Percentiles rank a stretch among this genome's conserved stretches.
phyloP scores from a whole-genome alignment of 1,284 basidiomycete species.

The Macrocystidia cucumis region DNA sequence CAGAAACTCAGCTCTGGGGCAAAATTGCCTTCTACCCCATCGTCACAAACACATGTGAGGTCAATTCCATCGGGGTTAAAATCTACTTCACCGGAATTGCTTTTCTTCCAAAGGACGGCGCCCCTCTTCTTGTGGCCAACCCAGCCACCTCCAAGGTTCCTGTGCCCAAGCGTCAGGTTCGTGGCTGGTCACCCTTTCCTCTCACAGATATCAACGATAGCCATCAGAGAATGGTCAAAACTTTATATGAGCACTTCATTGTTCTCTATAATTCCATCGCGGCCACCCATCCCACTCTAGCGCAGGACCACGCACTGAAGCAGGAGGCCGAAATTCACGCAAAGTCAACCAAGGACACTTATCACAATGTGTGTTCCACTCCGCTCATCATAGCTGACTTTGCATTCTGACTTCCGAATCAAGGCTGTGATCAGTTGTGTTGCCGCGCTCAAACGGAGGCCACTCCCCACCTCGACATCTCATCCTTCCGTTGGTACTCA shows the following conservation, averaged over 20 bases:
- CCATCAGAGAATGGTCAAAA: constrained; percentile 61
- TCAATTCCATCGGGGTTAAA: constrained; percentile 17
- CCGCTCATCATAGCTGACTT: constrained; percentile 18
- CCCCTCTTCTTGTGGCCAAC: constrained; percentile 58
- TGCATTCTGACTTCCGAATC: constrained; percentile 5
- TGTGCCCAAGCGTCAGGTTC: constrained; percentile 62
- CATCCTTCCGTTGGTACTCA: constrained; percentile 83
- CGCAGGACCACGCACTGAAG: constrained; percentile 65
- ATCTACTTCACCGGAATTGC: neutral
- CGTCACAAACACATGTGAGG: constrained; percentile 29
- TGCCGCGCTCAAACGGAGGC: constrained; percentile 66
- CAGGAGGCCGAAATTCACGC: constrained; percentile 75
- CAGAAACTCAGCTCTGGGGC: constrained; percentile 38
- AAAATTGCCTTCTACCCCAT: constrained; percentile 32
- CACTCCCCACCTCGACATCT: constrained; percentile 47
- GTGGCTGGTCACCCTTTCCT: constrained; percentile 14
- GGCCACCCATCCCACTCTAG: constrained; percentile 44
- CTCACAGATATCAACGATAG: constrained; percentile 19
- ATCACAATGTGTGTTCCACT: constrained; percentile 61
- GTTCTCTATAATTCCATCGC: constrained; percentile 54
- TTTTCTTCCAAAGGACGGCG: constrained; percentile 36
- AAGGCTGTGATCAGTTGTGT: constrained; percentile 72
- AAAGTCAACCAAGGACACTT: constrained; percentile 66
- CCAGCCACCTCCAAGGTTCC: constrained; percentile 60
- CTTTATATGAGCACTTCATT: constrained; percentile 59